Percentiles rank a stretch among this genome's conserved stretches.
These are phyloP conservation scores for Arthrobotrys musiformis DNA, from an alignment of 2,329 filamentous ascomycete species.

Conservation along the genomic window DNA sequence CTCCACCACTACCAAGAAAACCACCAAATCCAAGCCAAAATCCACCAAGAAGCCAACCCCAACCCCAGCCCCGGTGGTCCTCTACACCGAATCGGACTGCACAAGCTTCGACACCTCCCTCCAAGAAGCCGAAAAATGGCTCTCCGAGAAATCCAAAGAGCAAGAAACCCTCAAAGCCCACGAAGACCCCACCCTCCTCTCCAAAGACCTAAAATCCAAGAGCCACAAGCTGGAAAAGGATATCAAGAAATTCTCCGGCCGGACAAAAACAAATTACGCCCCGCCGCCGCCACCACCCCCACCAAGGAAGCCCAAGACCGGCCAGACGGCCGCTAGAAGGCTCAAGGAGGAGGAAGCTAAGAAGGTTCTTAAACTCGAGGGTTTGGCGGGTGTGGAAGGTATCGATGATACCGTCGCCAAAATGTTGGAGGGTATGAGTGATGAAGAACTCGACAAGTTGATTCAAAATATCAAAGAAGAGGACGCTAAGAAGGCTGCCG, in stretches of 20 bases:
- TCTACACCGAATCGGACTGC: conserved; percentile 80
- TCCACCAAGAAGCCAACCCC: conserved; percentile 61
- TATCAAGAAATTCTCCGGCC: conserved; percentile 32
- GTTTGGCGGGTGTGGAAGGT: conserved; percentile 75
- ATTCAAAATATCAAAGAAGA: conserved; percentile 23
- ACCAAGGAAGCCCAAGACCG: conserved; percentile 17
- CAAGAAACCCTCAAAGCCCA: conserved; percentile 77
- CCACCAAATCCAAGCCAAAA: conserved; percentile 61
- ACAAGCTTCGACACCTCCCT: conserved; percentile 72
- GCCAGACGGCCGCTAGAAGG: not conserved
- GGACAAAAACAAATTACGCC: conserved; percentile 35
- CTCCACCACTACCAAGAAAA: conserved; percentile 61
- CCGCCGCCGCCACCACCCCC: conserved; percentile 40
- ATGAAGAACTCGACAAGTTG: conserved; percentile 50
- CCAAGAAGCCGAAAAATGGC: conserved; percentile 75
- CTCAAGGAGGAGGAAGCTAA: conserved; percentile 1
- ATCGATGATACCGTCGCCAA: conserved; percentile 85
- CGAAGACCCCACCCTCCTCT: conserved; percentile 78
- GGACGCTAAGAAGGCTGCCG: conserved; percentile 37
- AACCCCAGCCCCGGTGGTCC: conserved; percentile 69
- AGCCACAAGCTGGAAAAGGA: conserved; percentile 35
- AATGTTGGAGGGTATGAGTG: conserved; percentile 72
- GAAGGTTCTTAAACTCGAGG: conserved; percentile 60
- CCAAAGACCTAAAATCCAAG: conserved; percentile 76
- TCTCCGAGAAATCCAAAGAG: conserved; percentile 75